Evolutionary conservation across 2,329 filamentous ascomycete genomes (phyloP), one percentile per base, ranked within the genome.

Genomic region (Claviceps pazoutovae): DNA sequence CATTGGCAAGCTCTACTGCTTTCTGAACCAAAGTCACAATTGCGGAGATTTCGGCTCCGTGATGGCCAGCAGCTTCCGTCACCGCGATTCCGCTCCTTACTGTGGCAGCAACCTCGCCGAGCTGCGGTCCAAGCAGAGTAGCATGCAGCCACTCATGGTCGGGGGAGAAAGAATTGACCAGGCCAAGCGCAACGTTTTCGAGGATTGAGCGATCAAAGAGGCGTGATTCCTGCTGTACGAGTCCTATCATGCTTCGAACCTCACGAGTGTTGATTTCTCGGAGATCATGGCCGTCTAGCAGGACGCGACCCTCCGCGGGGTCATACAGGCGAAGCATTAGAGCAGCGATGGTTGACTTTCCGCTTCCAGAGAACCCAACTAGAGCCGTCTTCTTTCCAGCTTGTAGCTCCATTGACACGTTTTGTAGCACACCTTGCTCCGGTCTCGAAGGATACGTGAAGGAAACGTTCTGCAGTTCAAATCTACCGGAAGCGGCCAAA

Each of bases 311-410:
- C 1, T 62, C 62, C 0, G 64, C 66, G 1, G 72, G 71, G 47
- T 73, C 69, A 59, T 86, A 86, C 77, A 82, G 84, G n/a, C 82
- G 70, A 59, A 84, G 78, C 4, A 85, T 65, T 3, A 87, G 64
- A 0, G 77, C 79, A 0, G 85, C 75, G 19, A 86, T 76, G 0
- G 83, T 87, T 47, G 78, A 83, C 62, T 87, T 87, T 1, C 83
- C 83, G 7, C 74, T 79, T 0, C 83, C 83, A 1, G 79, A 83
- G 2, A 79, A 74, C 0, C 83, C 83, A 14, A 87, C 82, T n/a
- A 87, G 80, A 3, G 82, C 83, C 0, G 81, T 85, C 2, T 79
- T 72, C 57, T 82, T 80, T 11, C 79, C 78, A 13, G 75, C 71
- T 45, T 73, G 39, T 11, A 48, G 36, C n/a, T 39, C 46, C n/a